A percentile compares a stretch with the other conserved stretches of the same genome.
These are phyloP conservation scores for Houttuynia cordata DNA, from an alignment of 164 flowering plant genomes.

Conservation along the genomic window DNA sequence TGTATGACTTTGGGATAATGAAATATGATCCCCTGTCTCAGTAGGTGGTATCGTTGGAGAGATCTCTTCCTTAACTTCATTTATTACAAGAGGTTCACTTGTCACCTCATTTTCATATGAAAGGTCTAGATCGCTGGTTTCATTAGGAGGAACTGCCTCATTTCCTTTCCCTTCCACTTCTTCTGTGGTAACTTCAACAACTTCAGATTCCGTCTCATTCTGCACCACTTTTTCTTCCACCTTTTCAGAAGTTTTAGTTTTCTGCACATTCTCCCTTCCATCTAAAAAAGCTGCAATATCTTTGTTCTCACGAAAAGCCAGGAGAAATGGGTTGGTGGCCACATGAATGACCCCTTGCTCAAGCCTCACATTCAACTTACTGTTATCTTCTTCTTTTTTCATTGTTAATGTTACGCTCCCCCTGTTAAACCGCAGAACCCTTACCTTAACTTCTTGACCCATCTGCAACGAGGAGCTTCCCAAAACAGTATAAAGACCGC, in stretches of 20 bases:
- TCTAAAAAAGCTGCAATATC: conserved; percentile 71
- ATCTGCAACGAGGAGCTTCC: conserved; percentile 52
- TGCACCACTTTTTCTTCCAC: conserved; percentile 10
- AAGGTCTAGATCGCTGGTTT: background rate
- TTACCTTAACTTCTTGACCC: conserved; percentile 75
- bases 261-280: conserved; percentile 38
- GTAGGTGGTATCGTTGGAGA: background rate
- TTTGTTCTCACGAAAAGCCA: conserved; percentile 77
- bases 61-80: conserved; percentile 3
- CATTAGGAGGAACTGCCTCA: background rate
- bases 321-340: conserved; percentile 76
- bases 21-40: conserved; percentile 3
- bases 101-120: background rate
- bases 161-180: conserved; percentile 9
- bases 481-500: conserved; percentile 42
- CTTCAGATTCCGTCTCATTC: conserved; percentile 10
- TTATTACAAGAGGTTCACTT: conserved; percentile 9
- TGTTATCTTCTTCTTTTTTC: conserved; percentile 59
- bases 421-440: conserved; percentile 61
- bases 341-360: conserved; percentile 42
- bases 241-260: conserved; percentile 16
- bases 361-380: conserved; percentile 21
- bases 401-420: conserved; percentile 80
- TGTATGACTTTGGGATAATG: conserved; percentile 13
- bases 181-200: conserved; percentile 11